Conservation (phyloP, 495 filamentous ascomycete genomes). For the Penicillium steckii region DNA sequence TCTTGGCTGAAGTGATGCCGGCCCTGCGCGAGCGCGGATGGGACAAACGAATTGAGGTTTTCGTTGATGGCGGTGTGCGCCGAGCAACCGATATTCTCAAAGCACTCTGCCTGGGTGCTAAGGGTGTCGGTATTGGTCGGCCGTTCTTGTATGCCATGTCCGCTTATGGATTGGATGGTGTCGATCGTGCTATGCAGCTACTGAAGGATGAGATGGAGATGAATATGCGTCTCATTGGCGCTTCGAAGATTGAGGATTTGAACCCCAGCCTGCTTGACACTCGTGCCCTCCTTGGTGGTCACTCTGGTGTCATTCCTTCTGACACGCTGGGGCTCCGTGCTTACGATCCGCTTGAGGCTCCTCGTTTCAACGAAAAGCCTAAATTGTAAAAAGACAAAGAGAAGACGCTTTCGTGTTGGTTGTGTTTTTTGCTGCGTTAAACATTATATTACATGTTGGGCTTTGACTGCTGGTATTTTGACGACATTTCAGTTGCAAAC, state of each 20-base stretch:
- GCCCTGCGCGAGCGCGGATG: conserved; percentile 78
- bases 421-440: not conserved
- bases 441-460: not conserved
- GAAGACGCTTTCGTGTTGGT: not conserved
- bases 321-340: conserved; percentile 65
- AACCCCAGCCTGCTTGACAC: conserved; percentile 77
- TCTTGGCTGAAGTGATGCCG: conserved; percentile 96
- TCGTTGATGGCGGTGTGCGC: conserved; percentile 85
- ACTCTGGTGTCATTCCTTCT: conserved; percentile 62
- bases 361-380: conserved; percentile 57
- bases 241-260: conserved; percentile 68
- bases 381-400: conserved; percentile 40
- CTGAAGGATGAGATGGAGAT: conserved; percentile 99
- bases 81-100: conserved; percentile 95
- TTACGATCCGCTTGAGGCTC: conserved; percentile 65
- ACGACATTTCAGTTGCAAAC: not conserved
- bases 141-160: conserved; percentile 97
- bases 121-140: conserved; percentile 88
- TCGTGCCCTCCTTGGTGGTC: conserved; percentile 63
- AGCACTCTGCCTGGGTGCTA: conserved; percentile 89
- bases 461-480: not conserved
- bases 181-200: conserved; percentile 89
- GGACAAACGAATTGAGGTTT: conserved; percentile 86
- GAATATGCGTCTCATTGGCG: conserved; percentile 94
- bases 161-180: conserved; percentile 83